Conservation (phyloP, 768 basidiomycete genomes). For the Tephrocybe sp. region DNA sequence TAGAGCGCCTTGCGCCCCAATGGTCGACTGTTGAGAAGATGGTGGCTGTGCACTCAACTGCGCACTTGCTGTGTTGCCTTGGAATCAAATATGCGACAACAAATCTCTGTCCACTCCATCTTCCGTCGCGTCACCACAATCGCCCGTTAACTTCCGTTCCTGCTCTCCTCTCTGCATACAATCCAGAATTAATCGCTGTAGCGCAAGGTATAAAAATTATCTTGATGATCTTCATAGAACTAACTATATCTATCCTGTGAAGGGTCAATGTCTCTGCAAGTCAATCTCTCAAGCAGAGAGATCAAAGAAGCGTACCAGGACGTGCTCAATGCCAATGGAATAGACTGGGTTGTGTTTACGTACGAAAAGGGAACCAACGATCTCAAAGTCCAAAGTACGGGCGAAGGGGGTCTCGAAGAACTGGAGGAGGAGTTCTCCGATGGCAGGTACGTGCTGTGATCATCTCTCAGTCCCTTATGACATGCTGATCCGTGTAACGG, state of each 20-base stretch:
- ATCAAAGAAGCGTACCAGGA: slow-evolving; percentile 74
- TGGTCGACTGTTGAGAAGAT: not conserved
- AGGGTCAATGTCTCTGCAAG: slow-evolving; percentile 67
- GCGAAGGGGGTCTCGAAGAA: slow-evolving; percentile 87
- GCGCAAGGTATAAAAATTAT: not conserved
- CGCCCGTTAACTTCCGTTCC: not conserved
- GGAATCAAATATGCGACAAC: slow-evolving; percentile 9
- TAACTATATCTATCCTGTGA: no score
- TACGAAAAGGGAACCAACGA: slow-evolving; percentile 84
- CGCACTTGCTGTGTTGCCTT: not conserved
- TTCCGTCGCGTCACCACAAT: slow-evolving; percentile 11
- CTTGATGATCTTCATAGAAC: no score
- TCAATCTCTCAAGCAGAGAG: slow-evolving; percentile 76
- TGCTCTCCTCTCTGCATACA: not conserved
- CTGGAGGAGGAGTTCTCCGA: slow-evolving; percentile 95
- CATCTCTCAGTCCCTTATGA: slow-evolving; percentile 4
- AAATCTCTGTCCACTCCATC: not conserved
- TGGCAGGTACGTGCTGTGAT: slow-evolving; percentile 62
- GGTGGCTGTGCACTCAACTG: slow-evolving; percentile 1
- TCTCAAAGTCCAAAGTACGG: slow-evolving; percentile 83
- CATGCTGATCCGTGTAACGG: slow-evolving; percentile 13
- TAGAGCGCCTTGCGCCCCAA: no score
- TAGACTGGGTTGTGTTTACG: slow-evolving; percentile 80
- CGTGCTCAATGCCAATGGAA: slow-evolving; percentile 62
- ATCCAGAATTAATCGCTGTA: not conserved